phyloP scores from a whole-genome alignment of 768 basidiomycete genomes.

The Clavaria fumosa region DNA sequence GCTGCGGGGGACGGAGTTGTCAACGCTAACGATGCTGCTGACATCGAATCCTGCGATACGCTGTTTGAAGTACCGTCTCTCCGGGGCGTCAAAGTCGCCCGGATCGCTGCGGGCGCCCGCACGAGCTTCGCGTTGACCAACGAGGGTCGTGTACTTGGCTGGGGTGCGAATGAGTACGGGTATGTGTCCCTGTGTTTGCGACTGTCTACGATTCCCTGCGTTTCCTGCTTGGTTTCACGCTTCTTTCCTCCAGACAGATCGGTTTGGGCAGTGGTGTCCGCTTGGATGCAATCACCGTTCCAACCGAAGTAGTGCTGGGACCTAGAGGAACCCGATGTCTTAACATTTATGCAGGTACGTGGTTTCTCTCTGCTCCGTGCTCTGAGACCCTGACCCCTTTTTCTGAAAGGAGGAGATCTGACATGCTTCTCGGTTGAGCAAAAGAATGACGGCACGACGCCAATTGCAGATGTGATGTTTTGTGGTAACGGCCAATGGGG shows the following conservation, averaged over 20 bases:
- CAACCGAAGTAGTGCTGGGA: slow-evolving; percentile 73
- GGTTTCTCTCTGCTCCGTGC: neutral
- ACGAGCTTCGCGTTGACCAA: slow-evolving; percentile 59
- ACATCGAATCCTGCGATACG: slow-evolving; percentile 49
- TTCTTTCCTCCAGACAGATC: slow-evolving; percentile 42
- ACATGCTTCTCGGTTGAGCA: slow-evolving; percentile 65
- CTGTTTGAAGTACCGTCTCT: slow-evolving; percentile 70
- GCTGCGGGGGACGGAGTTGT: slow-evolving; percentile 20
- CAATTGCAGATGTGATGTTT: slow-evolving; percentile 38
- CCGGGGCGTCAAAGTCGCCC: slow-evolving; percentile 41
- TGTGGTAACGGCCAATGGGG: slow-evolving; percentile 80
- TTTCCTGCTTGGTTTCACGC: too few species aligned
- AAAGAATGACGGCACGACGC: slow-evolving; percentile 12
- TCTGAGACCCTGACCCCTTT: slow-evolving; percentile 2
- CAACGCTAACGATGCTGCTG: slow-evolving; percentile 20
- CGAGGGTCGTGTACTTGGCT: slow-evolving; percentile 64
- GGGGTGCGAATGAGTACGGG: slow-evolving; percentile 86
- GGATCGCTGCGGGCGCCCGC: slow-evolving; percentile 57
- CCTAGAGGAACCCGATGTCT: slow-evolving; percentile 46
- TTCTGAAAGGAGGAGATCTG: slow-evolving; percentile 47
- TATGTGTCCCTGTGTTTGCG: slow-evolving; percentile 12
- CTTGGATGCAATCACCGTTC: slow-evolving; percentile 56
- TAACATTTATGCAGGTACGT: slow-evolving; percentile 44
- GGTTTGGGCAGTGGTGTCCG: slow-evolving; percentile 54
- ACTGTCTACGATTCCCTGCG: slow-evolving; percentile 1